Evolutionary conservation across 176 grass and related monocot genomes (phyloP).

Genomic region (Aegilops speltoides): DNA sequence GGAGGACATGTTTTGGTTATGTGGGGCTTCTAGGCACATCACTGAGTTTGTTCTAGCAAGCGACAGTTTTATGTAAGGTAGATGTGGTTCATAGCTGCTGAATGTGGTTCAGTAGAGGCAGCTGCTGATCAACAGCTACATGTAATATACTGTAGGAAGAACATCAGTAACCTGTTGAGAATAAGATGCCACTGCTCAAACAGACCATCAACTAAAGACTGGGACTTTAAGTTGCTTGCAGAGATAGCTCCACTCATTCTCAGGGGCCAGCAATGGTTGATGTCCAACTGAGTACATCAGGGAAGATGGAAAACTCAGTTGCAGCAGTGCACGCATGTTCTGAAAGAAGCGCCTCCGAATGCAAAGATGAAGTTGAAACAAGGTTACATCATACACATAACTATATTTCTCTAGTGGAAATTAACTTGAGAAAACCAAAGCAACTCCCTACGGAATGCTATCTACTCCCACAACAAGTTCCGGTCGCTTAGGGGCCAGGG

Average conservation of each 20-base stretch:
- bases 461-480: background rate
- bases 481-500: background rate
- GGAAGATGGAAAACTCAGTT: background rate
- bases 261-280: background rate
- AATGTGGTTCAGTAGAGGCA: no score
- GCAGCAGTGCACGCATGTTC: background rate
- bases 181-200: background rate
- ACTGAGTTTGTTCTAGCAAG: no score
- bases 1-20: no score
- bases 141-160: no score
- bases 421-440: no score
- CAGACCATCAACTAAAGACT: no score
- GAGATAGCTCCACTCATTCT: no score
- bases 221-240: no score
- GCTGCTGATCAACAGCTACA: no score
- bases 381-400: background rate
- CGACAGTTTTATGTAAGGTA: background rate
- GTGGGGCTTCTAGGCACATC: no score
- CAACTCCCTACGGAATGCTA: background rate
- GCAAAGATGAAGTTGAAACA: background rate
- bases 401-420: background rate
- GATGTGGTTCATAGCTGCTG: no score
- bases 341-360: background rate
- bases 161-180: background rate
- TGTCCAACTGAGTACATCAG: background rate